These are phyloP conservation scores for Pseudogymnoascus sp. DNA, from an alignment of 2,329 filamentous ascomycete species.

Conservation along the genomic window DNA sequence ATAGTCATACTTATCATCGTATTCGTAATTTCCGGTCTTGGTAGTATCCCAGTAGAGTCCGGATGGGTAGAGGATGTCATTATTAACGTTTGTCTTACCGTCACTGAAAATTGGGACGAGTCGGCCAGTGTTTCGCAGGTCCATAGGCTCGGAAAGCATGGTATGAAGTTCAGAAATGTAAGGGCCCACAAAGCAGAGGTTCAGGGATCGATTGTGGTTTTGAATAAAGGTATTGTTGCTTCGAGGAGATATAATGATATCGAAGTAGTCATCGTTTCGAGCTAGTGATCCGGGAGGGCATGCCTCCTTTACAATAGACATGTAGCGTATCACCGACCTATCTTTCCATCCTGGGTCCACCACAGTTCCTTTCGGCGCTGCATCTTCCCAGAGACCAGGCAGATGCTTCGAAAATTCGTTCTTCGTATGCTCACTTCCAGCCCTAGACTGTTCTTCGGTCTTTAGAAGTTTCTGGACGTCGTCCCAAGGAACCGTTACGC, in stretches of 20 bases:
- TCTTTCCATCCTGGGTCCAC: constrained; percentile 23
- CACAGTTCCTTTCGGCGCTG: constrained; percentile 12
- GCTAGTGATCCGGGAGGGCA: constrained; percentile 50
- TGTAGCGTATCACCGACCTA: constrained; percentile 43
- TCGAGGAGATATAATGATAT: constrained; percentile 25
- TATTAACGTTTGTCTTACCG: constrained; percentile 55
- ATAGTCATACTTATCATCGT: constrained; percentile 46
- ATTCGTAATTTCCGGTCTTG: constrained; percentile 50
- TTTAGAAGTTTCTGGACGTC: constrained; percentile 44
- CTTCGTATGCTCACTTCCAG: neutral
- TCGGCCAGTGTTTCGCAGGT: constrained; percentile 43
- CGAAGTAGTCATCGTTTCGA: constrained; percentile 34
- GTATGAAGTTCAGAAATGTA: constrained; percentile 43
- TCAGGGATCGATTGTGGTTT: constrained; percentile 51
- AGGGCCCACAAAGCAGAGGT: constrained; percentile 51
- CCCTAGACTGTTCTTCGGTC: constrained; percentile 34
- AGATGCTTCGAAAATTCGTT: constrained; percentile 36
- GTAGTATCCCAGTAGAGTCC: constrained; percentile 51
- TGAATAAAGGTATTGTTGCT: constrained; percentile 43
- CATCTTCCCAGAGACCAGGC: constrained; percentile 23
- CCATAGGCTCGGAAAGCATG: constrained; percentile 48
- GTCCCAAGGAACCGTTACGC: constrained; percentile 53
- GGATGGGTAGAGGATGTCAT: constrained; percentile 56
- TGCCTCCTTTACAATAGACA: constrained; percentile 49
- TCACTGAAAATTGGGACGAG: constrained; percentile 55